Percentiles rank a stretch among this genome's conserved stretches.
Evolutionary conservation across 164 flowering plant species (phyloP).

Genomic region (Nymphaea thermarum): DNA sequence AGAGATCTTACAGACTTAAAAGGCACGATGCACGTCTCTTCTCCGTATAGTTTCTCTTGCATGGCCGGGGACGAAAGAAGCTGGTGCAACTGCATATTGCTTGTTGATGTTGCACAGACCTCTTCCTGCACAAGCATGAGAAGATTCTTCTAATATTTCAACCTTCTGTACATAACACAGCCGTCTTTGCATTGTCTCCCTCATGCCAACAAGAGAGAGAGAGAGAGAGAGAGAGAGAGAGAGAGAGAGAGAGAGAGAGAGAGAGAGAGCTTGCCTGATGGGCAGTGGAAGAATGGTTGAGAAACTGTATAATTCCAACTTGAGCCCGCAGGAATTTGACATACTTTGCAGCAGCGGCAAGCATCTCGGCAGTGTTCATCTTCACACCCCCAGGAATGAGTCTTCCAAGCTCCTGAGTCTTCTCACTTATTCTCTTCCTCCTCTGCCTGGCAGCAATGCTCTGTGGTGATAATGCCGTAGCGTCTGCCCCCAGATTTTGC

Average conservation of each 20-base stretch:
- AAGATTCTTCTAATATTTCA: neutral
- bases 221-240: too few relatives aligned
- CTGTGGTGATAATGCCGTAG: conserved; percentile 36
- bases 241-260: neutral
- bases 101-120: conserved; percentile 16
- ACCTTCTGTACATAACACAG: neutral
- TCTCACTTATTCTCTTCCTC: conserved; percentile 78
- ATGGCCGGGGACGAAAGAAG: conserved; percentile 19
- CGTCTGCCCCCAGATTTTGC: conserved; percentile 2
- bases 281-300: conserved; percentile 4
- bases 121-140: neutral
- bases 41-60: conserved; percentile 56
- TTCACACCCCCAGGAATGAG: conserved; percentile 69
- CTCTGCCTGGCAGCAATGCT: conserved; percentile 78
- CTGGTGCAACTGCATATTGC: neutral
- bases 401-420: conserved; percentile 79
- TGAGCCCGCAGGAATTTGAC: conserved; percentile 74
- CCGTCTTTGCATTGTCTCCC: neutral
- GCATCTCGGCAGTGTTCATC: conserved; percentile 91
- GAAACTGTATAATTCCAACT: conserved; percentile 35
- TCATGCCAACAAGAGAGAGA: neutral
- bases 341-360: conserved; percentile 64
- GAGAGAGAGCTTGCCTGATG: neutral
- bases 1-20: conserved; percentile 16
- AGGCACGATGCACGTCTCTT: conserved; percentile 53